These are phyloP conservation scores for Barnettozyma sucrosica DNA, from an alignment of 805 yeast genomes.

Conservation along the genomic window DNA sequence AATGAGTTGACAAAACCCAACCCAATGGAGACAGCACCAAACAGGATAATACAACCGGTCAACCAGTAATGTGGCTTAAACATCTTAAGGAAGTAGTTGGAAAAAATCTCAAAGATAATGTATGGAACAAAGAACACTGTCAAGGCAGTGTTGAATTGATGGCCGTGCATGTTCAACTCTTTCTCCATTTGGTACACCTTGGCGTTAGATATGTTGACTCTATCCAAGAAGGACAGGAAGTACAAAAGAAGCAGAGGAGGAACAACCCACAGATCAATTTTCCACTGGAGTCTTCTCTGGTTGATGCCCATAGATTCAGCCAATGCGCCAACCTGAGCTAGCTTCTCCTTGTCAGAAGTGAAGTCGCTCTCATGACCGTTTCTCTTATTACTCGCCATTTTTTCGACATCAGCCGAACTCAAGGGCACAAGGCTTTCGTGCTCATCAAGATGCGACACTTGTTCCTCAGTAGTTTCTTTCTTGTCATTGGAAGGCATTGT, in stretches of 20 bases:
- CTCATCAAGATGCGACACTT: neutral
- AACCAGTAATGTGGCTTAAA: slow-evolving; percentile 36
- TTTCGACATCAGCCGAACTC: neutral
- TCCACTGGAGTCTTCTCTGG: slow-evolving; percentile 52
- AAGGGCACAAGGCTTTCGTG: neutral
- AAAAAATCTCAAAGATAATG: slow-evolving; percentile 32
- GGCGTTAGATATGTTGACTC: slow-evolving; percentile 82
- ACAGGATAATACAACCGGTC: slow-evolving; percentile 28
- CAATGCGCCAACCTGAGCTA: slow-evolving; percentile 26
- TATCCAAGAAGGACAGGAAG: slow-evolving; percentile 70
- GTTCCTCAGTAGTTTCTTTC: neutral
- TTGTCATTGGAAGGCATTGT: neutral
- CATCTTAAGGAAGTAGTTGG: slow-evolving; percentile 34
- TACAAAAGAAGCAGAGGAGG: slow-evolving; percentile 75
- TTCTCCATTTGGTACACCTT: slow-evolving; percentile 60
- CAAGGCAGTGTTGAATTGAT: slow-evolving; percentile 39
- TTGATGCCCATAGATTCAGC: slow-evolving; percentile 46
- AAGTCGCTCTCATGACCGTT: slow-evolving; percentile 10
- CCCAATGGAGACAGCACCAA: slow-evolving; percentile 39
- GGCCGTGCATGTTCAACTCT: slow-evolving; percentile 43
- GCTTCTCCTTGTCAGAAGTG: slow-evolving; percentile 18
- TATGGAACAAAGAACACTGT: slow-evolving; percentile 46
- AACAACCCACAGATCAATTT: slow-evolving; percentile 61
- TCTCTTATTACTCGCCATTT: neutral
- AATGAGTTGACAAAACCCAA: slow-evolving; percentile 39